Base-by-base conservation (phyloP, 73 alveolate species). In the Paraurostyla sp. region DNA sequence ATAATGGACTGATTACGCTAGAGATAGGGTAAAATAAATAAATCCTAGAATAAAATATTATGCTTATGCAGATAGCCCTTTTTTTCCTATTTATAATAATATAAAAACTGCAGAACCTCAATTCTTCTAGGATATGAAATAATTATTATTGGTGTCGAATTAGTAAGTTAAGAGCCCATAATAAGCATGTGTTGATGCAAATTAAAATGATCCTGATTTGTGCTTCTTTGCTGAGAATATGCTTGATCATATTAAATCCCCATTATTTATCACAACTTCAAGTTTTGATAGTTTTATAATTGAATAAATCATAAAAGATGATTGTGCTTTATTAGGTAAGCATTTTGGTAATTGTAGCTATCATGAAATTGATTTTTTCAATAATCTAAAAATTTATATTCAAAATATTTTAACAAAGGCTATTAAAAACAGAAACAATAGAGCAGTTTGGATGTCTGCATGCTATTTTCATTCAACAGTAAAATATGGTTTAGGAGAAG, bases 211-310 rank as follows among this genome's bases (percentile, higher is more conserved):
- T 60, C 22, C 49, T 25, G 15, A 20, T 7, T 32, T 16, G 13
- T 60, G 78, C 50, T 60, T 60, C 30, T 22, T 7, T 60, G 78
- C 51, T 7, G 78, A 60, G 32, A 60, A 27, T 60, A 45, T 60
- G 4, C 7, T 27, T 60, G 50, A 20, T 22, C 32, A 16, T 32
- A 60, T 60, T 27, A 50, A 60, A 16, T 60, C 78, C 15, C 78
- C 78, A 7, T 6, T 60, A 7, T 60, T 16, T 30, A 9, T 60
- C 2, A 22, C 32, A 2, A 6, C 22, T 27, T 60, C 78, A 25
- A 11, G 43, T 7, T 60, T 27, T 60, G 78, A 60, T 27, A 16
- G 51, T 60, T 60, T 45, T 45, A 6, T n/a, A 27, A 20, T 60
- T n/a, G 45, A 25, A 4, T 27, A 60, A 27, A 23, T 60, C 15